Evolutionary conservation across 768 basidiomycete species (phyloP).

Genomic region (Boletus eberwhitei): DNA sequence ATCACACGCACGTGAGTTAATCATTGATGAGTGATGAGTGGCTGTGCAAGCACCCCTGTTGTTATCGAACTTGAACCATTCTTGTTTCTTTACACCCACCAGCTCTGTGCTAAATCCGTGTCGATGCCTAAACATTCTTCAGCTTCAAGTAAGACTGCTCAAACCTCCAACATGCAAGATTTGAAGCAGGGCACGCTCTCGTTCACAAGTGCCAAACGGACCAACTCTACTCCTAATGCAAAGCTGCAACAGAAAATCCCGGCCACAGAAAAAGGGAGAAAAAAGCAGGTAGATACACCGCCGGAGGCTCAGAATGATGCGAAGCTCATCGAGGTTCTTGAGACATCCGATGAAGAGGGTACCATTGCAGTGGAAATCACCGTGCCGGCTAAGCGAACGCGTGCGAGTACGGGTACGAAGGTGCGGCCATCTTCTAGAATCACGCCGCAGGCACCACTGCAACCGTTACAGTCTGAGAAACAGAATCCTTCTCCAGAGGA

Average conservation of each 20-base stretch:
- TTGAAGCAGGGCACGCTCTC: slow-evolving; percentile 46
- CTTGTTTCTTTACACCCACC: background rate
- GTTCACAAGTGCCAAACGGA: slow-evolving; percentile 48
- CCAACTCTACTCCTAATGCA: slow-evolving; percentile 24
- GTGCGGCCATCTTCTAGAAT: slow-evolving; percentile 3
- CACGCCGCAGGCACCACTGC: background rate
- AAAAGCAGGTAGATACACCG: background rate
- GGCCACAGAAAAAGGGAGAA: slow-evolving; percentile 7
- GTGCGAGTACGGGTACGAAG: slow-evolving; percentile 27
- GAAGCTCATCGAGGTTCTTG: slow-evolving; percentile 1
- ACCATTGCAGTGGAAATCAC: background rate
- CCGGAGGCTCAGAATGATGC: background rate
- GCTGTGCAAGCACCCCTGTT: slow-evolving; percentile 20
- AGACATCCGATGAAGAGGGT: slow-evolving; percentile 21
- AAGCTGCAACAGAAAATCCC: slow-evolving; percentile 17
- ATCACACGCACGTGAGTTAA: slow-evolving; percentile 6
- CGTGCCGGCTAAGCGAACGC: slow-evolving; percentile 23
- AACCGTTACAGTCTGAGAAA: slow-evolving; percentile 7
- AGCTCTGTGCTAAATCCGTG: background rate
- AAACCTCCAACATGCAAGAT: slow-evolving; percentile 4
- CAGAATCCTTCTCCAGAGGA: background rate
- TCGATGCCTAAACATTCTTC: background rate
- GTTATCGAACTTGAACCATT: background rate
- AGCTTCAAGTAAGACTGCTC: background rate
- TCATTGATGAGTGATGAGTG: background rate